Evolutionary conservation across 371 early-diverging fungal species (phyloP), one percentile per base, ranked within the genome.

Genomic region (Apophysomyces ossiformis): DNA sequence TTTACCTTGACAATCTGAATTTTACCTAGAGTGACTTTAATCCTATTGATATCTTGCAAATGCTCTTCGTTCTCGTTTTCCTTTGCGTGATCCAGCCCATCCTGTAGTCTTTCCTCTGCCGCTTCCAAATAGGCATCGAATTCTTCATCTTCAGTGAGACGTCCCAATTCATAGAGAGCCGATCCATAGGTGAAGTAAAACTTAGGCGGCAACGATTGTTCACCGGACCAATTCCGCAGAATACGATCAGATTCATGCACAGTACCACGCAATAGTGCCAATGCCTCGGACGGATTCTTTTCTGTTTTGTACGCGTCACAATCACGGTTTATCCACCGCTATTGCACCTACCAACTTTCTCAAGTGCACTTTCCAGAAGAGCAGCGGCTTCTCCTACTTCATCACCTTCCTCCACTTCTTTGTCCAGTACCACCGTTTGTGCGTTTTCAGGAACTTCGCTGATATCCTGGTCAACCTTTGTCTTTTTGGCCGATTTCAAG

Each of bases 181-280:
- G 84, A 82, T 1, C 85, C 88, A 35, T 87, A 87, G 7, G 82
- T 82, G 11, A 76, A 81, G 60, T 87, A 81, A 67, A 86, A 86
- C 18, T 75, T 66, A 12, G 79, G 67, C 16, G 85, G 83, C 2
- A 77, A 68, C n/a, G 74, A 64, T 0, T 69, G 67, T 9, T 69
- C 65, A 2, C 56, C 61, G 3, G 64, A 21, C 72, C 83, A 81
- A 69, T 87, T 87, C 9, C 88, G 85, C 16, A 86, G 62, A 68
- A 87, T 87, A 47, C 88, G 75, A 60, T 87, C 88, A 12, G 85
- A 86, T 61, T 87, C 88, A 62, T 87, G 86, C 63, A 87, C 79
- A 0, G 86, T 84, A 15, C 88, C 88, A 35, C 88, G 85, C 50
- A 87, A 60, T 7, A 83, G 64, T 45, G 79, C 63, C 26, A 79